A percentile compares a stretch with the other conserved stretches of the same genome.
Evolutionary conservation across 768 basidiomycete genomes (phyloP).

Genomic region (Phlebiopsis gigantea): DNA sequence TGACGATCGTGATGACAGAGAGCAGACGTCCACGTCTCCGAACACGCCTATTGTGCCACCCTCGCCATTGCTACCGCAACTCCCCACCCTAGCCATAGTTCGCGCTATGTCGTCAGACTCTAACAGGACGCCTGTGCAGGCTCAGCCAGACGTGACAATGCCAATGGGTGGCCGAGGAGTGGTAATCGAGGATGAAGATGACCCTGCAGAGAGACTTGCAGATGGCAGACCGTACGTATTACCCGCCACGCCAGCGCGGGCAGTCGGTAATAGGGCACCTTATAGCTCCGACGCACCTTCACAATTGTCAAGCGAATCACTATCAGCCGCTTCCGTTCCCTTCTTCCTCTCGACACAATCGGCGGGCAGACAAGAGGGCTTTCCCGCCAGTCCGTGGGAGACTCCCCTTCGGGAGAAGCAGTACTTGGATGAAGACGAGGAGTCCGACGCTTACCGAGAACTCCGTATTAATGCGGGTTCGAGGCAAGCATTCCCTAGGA

Average conservation of each 20-base stretch:
- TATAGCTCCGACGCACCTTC: constrained; percentile 53
- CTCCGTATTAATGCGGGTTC: constrained; percentile 20
- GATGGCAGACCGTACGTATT: constrained; percentile 33
- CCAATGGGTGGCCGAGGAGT: constrained; percentile 49
- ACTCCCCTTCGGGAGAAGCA: constrained; percentile 63
- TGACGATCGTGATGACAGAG: constrained; percentile 38
- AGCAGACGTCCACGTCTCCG: constrained; percentile 37
- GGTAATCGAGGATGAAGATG: constrained; percentile 68
- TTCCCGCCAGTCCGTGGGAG: constrained; percentile 68
- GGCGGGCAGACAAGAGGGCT: constrained; percentile 50
- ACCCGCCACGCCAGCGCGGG: constrained; percentile 40
- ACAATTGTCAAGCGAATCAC: constrained; percentile 38
- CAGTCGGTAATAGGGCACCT: constrained; percentile 32
- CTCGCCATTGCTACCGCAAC: constrained; percentile 37
- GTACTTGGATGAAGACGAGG: constrained; percentile 54
- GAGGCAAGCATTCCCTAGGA: constrained; percentile 19
- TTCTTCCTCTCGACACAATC: constrained; percentile 40
- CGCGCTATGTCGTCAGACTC: constrained; percentile 10
- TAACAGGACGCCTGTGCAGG: constrained; percentile 14
- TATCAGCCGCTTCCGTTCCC: constrained; percentile 42
- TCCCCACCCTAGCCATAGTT: constrained; percentile 21
- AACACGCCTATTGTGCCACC: constrained; percentile 56
- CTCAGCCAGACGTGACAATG: constrained; percentile 7
- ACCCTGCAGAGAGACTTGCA: constrained; percentile 34
- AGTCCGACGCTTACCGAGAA: constrained; percentile 43